phyloP scores from a whole-genome alignment of 306 rosid genomes.

The Corylus avellana region DNA sequence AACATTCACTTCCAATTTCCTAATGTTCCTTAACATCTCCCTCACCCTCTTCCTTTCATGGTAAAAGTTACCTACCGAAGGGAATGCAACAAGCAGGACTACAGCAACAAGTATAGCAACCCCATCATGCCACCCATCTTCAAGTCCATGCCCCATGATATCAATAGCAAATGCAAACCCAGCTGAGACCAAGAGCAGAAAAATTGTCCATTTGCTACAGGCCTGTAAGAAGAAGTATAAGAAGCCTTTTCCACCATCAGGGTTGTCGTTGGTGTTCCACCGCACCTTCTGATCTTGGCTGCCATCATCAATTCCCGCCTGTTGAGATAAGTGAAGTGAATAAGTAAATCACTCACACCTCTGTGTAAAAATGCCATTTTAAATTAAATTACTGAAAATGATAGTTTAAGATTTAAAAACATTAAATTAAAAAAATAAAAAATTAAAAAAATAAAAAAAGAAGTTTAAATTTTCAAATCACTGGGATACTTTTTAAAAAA shows the following conservation, averaged over 20 bases:
- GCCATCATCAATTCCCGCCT: constrained; percentile 1
- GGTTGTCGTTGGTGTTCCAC: not conserved
- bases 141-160: constrained; percentile 46
- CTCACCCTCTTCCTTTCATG: constrained; percentile 30
- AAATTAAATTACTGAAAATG: too few species aligned
- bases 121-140: constrained; percentile 68
- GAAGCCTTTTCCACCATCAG: constrained; percentile 26
- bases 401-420: too few species aligned
- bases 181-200: constrained; percentile 41
- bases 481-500: too few species aligned
- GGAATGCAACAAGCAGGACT: constrained; percentile 34
- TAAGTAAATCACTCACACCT: not conserved
- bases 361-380: too few species aligned
- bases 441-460: too few species aligned
- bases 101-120: constrained; percentile 42
- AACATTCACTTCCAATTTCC: constrained; percentile 28
- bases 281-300: not conserved
- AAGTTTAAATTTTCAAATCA: too few species aligned
- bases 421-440: too few species aligned
- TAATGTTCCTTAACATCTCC: constrained; percentile 25
- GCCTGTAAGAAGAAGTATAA: constrained; percentile 25
- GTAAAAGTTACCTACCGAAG: constrained; percentile 34
- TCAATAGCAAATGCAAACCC: constrained; percentile 44
- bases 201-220: constrained; percentile 33
- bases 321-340: not conserved